Base-by-base conservation (phyloP, 2,329 filamentous ascomycete species). In the Colletotrichum gloeosporioides region DNA sequence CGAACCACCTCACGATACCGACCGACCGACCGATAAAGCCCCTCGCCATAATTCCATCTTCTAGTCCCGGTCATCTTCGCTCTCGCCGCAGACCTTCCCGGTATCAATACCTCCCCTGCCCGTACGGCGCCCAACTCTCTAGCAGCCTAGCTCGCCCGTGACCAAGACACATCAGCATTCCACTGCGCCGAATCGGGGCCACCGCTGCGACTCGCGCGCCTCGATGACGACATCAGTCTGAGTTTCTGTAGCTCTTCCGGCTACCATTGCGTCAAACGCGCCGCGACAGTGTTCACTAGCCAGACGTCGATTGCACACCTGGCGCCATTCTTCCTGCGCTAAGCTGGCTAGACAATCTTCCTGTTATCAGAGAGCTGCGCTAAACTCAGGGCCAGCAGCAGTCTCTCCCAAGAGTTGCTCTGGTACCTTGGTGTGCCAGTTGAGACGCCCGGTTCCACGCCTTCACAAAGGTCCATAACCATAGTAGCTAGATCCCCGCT, bases 181-280 rank as follows among this genome's bases (percentile, higher is more conserved):
- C 44, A 68, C 57, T 62, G 63, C 32, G 15, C 70, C 73, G 16
- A 76, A 59, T 69, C 34, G 59, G 59, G 64, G 59, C 55, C 70
- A 59, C 64, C 64, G 31, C 59, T 64, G 57, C 73, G 55, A 73
- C 62, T 59, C 39, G 63, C 27, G 62, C 62, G 39, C 29, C 32
- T 32, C 39, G 39, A 76, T 76, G 70, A 76, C 70, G 73, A 73
- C 73, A 76, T 73, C 69, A 64, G 70, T 76, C 69, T 73, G 44
- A 75, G 69, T 70, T 64, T 32, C 34, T 59, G 34, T 22, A 69
- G 44, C 73, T 32, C 59, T 59, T 64, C 31, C 59, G 22, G 57
- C 32, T 31, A 44, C 59, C 13, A 73, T 73, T 76, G 70, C 73
- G 73, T 73, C 73, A 76, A 73, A 64, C 63, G 18, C 44, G 49